Evolutionary conservation across 495 filamentous ascomycete genomes (phyloP).

Genomic region (Xeromyces bisporus): DNA sequence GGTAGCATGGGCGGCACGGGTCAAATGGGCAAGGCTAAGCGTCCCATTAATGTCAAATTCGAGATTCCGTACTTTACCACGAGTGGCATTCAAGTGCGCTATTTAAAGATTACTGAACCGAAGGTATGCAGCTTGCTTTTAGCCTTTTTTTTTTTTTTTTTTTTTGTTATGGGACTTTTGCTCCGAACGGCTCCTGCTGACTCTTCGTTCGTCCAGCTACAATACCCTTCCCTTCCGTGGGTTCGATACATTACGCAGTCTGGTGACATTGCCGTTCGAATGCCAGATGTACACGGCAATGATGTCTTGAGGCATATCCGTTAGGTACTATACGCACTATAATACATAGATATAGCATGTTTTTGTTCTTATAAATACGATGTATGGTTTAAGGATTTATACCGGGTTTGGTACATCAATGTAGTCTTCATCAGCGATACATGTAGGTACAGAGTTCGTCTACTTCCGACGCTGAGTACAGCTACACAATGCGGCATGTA

Average conservation of each 20-base stretch:
- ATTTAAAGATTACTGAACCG: conserved; percentile 97
- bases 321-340: neutral
- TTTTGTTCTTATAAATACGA: neutral
- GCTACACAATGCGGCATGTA: no score
- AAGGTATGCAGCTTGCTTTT: no score
- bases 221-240: conserved; percentile 98
- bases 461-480: no score
- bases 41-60: conserved; percentile 97
- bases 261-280: conserved; percentile 81
- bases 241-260: conserved; percentile 97
- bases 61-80: conserved; percentile 99
- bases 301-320: conserved; percentile 11
- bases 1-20: conserved; percentile 74
- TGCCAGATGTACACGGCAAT: conserved; percentile 61
- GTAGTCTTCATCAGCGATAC: no score
- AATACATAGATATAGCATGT: neutral
- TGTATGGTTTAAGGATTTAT: no score
- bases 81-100: conserved; percentile 92
- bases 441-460: no score
- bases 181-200: no score
- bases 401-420: no score
- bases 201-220: conserved; percentile 50
- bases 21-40: conserved; percentile 62
- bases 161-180: conserved; percentile 1
- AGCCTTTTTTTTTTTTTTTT: no score